Evolutionary conservation across 1,284 basidiomycete species (phyloP), one percentile per base, ranked within the genome.

Genomic region (Ceratobasidium sp.): DNA sequence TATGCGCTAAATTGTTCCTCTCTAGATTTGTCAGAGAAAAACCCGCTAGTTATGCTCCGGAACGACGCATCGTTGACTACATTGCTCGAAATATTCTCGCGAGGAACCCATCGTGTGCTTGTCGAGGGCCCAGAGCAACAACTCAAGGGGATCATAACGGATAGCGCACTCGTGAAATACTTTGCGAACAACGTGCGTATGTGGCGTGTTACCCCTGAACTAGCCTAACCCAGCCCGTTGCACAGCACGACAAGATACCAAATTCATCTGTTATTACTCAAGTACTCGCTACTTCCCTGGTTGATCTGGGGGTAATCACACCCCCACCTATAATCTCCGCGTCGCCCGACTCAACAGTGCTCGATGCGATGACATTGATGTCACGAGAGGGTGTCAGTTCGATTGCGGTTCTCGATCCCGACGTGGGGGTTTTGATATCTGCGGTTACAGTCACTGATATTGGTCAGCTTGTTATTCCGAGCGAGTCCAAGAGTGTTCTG

Each of bases 1-100:
- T 8, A 38, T 34, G 20, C 20, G 29, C 60, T 56, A 69, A 52
- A 40, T 17, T 17, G 29, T 8, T 20, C 20, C n/a, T 3, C 15
- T n/a, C 40, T 25, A 92, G 90, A 92, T 76, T 80, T 92, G 47
- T 92, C 90, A 8, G 88, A 91, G 77, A 92, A 92, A 81, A 92
- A 92, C 71, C 87, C 88, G 8, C 80, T 92, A 20, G 83, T 89
- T 68, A 81, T 80, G 31, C 77, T 92, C 7, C 82, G 87, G 0
- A 79, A 88, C 70, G 83, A 87, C 54, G 86, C 89, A 2, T 87
- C 83, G 1, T 74, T 90, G 38, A 77, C 91, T 6, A 84, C 86
- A 2, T 78, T 92, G 1, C 79, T 92, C 5, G 82, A 83, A 56
- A 76, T 87, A 2, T 91, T 92, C 74, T 83, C 88, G 22, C 81